Base-by-base conservation (phyloP, 371 early-diverging fungal species). In the Chytridiales sp. region DNA sequence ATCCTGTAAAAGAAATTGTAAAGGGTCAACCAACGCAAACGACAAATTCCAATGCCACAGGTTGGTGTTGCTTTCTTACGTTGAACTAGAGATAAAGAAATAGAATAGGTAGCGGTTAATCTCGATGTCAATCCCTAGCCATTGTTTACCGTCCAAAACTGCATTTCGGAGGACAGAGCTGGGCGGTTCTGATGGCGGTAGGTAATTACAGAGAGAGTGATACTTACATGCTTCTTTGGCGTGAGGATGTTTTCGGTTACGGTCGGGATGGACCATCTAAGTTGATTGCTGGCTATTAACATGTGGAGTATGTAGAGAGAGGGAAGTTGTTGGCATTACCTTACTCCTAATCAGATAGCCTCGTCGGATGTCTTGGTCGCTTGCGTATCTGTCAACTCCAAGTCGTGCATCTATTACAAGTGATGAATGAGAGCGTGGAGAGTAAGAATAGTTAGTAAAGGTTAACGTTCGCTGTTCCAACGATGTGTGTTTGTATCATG, bases 161-260 rank as follows among this genome's bases (percentile, higher is more conserved):
- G n/a, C n/a, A n/a, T n/a, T n/a, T n/a, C n/a, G n/a, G n/a, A n/a
- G n/a, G n/a, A n/a, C n/a, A n/a, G n/a, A n/a, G n/a, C n/a, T n/a
- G n/a, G n/a, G n/a, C n/a, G n/a, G 38, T 11, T 9, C 38, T 38
- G 38, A 38, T 38, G 9, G 38, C n/a, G 9, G n/a, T 9, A 38
- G 38, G 38, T n/a, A 38, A n/a, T 38, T 11, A n/a, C 11, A 38
- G 38, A n/a, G n/a, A 9, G 38, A 9, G 38, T 9, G 38, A 38
- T 8, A 59, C 68, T 52, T 59, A 67, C 68, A 67, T n/a, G 68
- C 68, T 62, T 67, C 68, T 43, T 67, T 67, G 4, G 68, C 68
- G 19, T 35, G 17, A 9, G 68, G 68, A 36, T 67, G 68, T 6
- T 38, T 48, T 11, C 47, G 55, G 4, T 29, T 3, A 27, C 66